Base-by-base conservation (phyloP, 1,139 yeast genomes). In the Nakaseomyces delphensis region DNA sequence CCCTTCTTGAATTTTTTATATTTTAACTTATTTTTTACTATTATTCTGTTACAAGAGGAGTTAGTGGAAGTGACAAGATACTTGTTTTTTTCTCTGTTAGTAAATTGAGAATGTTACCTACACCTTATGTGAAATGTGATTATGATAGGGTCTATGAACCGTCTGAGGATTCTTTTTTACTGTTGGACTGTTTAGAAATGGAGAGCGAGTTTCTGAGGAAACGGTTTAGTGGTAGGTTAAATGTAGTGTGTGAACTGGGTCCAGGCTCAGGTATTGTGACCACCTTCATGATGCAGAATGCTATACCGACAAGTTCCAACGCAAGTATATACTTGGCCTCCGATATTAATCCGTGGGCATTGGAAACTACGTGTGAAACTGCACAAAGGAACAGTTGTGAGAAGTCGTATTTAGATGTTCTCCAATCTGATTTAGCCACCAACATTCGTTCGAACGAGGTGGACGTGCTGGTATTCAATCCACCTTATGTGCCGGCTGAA, bases 401-500 rank as follows among this genome's bases (percentile, higher is more conserved):
- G 5, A 51, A 63, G 0, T 43, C 47, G 13, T 56, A 50, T 36
- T 54, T 81, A 20, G 95, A 85, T 40, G 60, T 75, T 0, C 50
- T 82, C 3, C 81, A 82, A 48, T 72, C 77, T 64, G 74, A 74
- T 55, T 63, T 87, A 30, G 71, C 82, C 0, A 54, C 70, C 2
- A 69, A 74, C 1, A 48, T 87, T 8, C 58, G 73, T n/a, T 56
- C 57, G 0, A 51, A 67, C 1, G 43, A 64, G 2, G 70, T 86
- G 1, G 97, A 91, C 56, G 48, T 87, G 1, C 64, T 91, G 19
- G 69, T 91, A 1, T 91, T 89, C 64, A 91, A 91, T 55, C 97
- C 98, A 1, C 98, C 98, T 0, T 91, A 91, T 58, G 98, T 91
- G 1, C 97, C 98, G 0, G 85, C 91, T 2, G 85, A 77, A 45